Base-by-base conservation (phyloP, 2,329 filamentous ascomycete species). In the Epichloe typhina region DNA sequence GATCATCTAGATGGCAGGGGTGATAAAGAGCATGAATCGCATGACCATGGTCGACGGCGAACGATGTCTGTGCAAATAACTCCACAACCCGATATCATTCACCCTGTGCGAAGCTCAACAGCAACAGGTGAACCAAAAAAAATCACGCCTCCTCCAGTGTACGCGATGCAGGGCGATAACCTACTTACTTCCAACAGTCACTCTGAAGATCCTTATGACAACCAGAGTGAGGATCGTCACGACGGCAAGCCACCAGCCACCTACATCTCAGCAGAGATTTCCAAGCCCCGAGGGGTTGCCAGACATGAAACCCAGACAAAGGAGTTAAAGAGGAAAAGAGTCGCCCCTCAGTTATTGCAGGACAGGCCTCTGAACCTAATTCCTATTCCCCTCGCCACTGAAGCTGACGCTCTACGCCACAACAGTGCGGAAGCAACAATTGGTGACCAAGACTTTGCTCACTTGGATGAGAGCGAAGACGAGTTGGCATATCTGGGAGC, bases 401-500 rank as follows among this genome's bases (percentile, higher is more conserved):
- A 54, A 21, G 47, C 52, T n/a, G 55, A 53, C 12, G 12, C n/a
- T 12, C 4, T 53, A 12, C 4, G 11, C 17, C 23, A 23, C 19
- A 26, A n/a, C 37, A n/a, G 26, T 33, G 36, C 31, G 15, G n/a
- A 26, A 7, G 6, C 23, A 2, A 35, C 2, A 21, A 21, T 6
- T 8, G 26, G n/a, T 15, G 9, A 17, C 23, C 41, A 38, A 17
- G 21, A 46, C 21, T 21, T 23, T 39, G 33, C 36, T 17, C 46
- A 15, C 4, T 62, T 59, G 60, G 59, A 64, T 36, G 43, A 49
- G 19, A 44, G 13, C 33, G 55, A 56, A 13, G 21, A 53, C 3
- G 11, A 47, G 2, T 56, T 54, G 35, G 62, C 66, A 3, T 73
- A 72, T 46, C 56, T 72, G 2, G 70, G 71, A 2, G 49, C 56